Base-by-base conservation (phyloP, 202 grass and related monocot genomes). In the Alloteropsis angusta region DNA sequence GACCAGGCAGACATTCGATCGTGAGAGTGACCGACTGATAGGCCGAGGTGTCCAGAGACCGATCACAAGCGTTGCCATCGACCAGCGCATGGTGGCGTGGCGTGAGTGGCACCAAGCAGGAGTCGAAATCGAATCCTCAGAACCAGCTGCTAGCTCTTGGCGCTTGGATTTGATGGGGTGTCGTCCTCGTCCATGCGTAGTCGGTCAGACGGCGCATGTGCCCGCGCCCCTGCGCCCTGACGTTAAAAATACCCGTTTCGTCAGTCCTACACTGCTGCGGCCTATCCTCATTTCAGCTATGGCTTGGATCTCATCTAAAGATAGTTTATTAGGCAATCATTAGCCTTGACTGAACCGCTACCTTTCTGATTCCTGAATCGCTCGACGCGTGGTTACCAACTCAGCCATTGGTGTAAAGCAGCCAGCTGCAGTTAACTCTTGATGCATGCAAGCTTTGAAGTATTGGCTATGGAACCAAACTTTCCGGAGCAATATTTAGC, bases 201-300 rank as follows among this genome's bases (percentile, higher is more conserved):
- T 32, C 14, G 13, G 0, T 26, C 23, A 28, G 22, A 45, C 30
- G 22, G 13, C 5, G 65, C 71, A 88, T 85, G 82, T 88, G 82
- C 73, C 34, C 54, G 32, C 28, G n/a, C 10, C 30, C 34, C 38
- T 75, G 75, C 59, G 39, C 80, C 15, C 36, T 37, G 58, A 38
- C 64, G 63, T 69, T 58, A 76, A 62, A 41, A 50, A 58, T n/a
- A 43, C 5, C 11, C 11, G n/a, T 35, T 56, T 54, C 45, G 48
- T 65, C 47, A 14, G 36, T 30, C 72, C 60, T 21, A 55, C 26
- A 14, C 62, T 15, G 22, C 5, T 18, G 23, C 61, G 14, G 38
- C 34, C 74, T 49, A 53, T 60, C 60, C 23, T 79, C 35, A 50
- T 38, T 67, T 17, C 23, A n/a, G 41, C 28, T 30, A 30, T 30